Evolutionary conservation across 345 rosid genomes (phyloP).

Genomic region (Citrus glauca): DNA sequence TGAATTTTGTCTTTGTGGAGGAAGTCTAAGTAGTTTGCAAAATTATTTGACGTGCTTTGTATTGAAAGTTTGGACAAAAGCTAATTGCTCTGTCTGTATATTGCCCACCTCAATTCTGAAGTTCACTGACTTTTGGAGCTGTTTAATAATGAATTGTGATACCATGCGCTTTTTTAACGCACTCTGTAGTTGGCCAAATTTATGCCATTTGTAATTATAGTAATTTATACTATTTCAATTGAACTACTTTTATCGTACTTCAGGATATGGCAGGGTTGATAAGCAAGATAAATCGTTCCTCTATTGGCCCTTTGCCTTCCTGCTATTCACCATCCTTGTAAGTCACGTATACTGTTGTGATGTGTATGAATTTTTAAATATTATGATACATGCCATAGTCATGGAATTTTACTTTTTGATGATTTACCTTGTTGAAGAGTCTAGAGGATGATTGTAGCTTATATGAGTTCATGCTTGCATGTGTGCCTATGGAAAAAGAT

Average conservation of each 20-base stretch:
- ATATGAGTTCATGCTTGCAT: neutral
- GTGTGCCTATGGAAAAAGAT: neutral
- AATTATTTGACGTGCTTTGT: neutral
- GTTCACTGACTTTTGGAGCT: constrained; percentile 2
- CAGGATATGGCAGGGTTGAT: constrained; percentile 99
- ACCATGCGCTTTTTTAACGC: neutral
- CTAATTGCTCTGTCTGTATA: neutral
- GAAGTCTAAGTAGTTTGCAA: neutral
- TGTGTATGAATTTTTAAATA: constrained; percentile 10
- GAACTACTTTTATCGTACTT: constrained; percentile 18
- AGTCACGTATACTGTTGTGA: constrained; percentile 25
- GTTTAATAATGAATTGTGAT: neutral
- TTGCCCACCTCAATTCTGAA: neutral
- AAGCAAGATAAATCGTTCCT: constrained; percentile 97
- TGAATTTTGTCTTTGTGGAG: neutral
- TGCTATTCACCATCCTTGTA: constrained; percentile 95
- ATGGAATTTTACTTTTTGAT: neutral
- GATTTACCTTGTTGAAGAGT: constrained; percentile 1
- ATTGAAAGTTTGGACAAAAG: neutral
- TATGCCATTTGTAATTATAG: neutral
- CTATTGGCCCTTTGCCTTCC: constrained; percentile 89
- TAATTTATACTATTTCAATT: neutral
- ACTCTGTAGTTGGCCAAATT: constrained; percentile 1
- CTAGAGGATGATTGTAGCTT: neutral
- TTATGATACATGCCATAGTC: neutral